phyloP scores from a whole-genome alignment of 345 rosid genomes.

The Camelina hispida region DNA sequence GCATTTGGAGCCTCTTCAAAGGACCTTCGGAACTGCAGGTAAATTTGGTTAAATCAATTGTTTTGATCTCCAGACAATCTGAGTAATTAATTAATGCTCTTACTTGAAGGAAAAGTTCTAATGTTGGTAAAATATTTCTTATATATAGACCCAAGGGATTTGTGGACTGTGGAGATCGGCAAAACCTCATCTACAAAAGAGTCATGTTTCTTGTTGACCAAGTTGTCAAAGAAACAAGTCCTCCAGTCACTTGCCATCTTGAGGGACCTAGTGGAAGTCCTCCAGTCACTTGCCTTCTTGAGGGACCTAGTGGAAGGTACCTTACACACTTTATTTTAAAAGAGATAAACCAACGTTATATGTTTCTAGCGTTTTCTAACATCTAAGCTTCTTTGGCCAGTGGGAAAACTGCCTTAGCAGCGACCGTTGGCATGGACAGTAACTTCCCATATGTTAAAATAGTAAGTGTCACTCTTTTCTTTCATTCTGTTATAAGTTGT shows the following conservation, averaged over 20 bases:
- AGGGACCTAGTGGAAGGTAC: conserved; percentile 90
- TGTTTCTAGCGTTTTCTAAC: conserved; percentile 11
- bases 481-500: background rate
- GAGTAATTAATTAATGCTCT: conserved; percentile 42
- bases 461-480: conserved; percentile 49
- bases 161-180: conserved; percentile 79
- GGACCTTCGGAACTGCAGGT: conserved; percentile 85
- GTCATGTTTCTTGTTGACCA: conserved; percentile 82
- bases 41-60: background rate
- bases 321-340: background rate
- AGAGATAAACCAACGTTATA: too few relatives aligned
- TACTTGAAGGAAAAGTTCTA: too few relatives aligned
- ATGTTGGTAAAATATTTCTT: too few relatives aligned
- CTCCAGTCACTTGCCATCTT: conserved; percentile 78
- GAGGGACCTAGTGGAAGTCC: conserved; percentile 86
- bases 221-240: conserved; percentile 79
- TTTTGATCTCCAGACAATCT: too few relatives aligned
- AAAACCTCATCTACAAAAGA: too few relatives aligned
- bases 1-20: conserved; percentile 91
- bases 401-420: conserved; percentile 93
- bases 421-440: conserved; percentile 85
- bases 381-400: conserved; percentile 49
- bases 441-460: conserved; percentile 94
- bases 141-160: conserved; percentile 76
- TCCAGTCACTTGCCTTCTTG: too few relatives aligned